Evolutionary conservation across 179 eudicot species (phyloP), one percentile per base, ranked within the genome.

Genomic region (Actinidia arguta): DNA sequence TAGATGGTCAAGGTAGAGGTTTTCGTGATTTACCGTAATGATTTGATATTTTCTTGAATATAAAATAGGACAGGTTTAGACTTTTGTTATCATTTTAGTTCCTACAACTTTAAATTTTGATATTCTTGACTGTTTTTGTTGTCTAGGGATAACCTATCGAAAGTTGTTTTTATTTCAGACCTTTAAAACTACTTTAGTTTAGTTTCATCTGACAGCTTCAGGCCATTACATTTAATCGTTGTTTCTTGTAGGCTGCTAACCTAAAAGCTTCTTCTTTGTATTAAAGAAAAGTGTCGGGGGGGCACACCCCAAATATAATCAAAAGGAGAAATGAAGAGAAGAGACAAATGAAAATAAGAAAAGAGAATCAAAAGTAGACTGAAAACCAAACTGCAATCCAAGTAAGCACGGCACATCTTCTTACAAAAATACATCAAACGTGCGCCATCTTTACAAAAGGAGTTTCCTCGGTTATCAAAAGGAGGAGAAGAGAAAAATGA

Each of bases 1-100:
- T 85, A 90, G 93, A 86, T 95, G 98, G 98, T 90, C 98, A 84
- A 92, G 98, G 99, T 95, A 93, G 71, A 48, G 50, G 36, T 42
- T 78, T 74, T 54, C 25, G 24, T 58, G 83, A 48, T 56, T 73
- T 16, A 39, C 55, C 71, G 31, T 79, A 9, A 6, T 27, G 68
- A 51, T 20, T 8, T 16, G 25, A 42, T 42, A 48, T 80, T 5
- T 80, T 55, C 24, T 46, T 80, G 22, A 20, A 44, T 56, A 31
- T 4, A 31, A 27, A 14, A 22, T 20, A 14, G 25, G 74, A 48
- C 10, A 47, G 69, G 25, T 66, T 62, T 10, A 31, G 71, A 18
- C 59, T 48, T 66, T 14, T 48, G 67, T 14, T 16, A 63, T 36
- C 1, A n/a, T 31, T 78, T 58, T n/a, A 27, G 7, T 48, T 47